These are phyloP conservation scores for Grosmannia clavigera DNA, from an alignment of 2,329 filamentous ascomycete species.

Conservation along the genomic window DNA sequence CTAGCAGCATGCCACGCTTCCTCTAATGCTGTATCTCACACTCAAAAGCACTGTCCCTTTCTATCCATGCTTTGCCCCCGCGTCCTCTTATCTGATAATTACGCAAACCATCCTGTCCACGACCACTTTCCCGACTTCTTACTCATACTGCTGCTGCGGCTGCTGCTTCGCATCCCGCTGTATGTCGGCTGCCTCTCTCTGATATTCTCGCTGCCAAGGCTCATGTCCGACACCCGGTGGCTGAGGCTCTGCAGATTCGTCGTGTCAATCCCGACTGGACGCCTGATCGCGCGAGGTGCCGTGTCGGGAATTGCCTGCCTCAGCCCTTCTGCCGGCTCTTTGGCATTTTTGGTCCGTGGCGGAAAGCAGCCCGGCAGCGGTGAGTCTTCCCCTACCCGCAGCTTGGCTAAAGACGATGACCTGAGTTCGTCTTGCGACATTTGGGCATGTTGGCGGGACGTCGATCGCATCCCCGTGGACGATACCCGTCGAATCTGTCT, in stretches of 20 bases:
- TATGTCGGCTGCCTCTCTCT: neutral
- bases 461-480: neutral
- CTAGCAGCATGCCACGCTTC: neutral
- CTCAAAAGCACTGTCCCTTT: neutral
- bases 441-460: neutral
- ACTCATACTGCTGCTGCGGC: slow-evolving; percentile 9
- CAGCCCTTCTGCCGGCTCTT: neutral
- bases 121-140: slow-evolving; percentile 14
- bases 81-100: neutral
- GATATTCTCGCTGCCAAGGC: slow-evolving; percentile 3
- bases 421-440: neutral
- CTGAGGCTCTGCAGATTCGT: slow-evolving; percentile 10
- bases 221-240: slow-evolving; percentile 1
- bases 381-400: neutral
- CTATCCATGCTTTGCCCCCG: neutral
- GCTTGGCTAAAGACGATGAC: neutral
- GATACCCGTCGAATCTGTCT: slow-evolving; percentile 11
- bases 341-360: slow-evolving; percentile 2
- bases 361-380: slow-evolving; percentile 7
- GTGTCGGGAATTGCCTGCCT: slow-evolving; percentile 4
- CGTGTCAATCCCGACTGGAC: slow-evolving; percentile 8
- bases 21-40: neutral
- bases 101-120: slow-evolving; percentile 14
- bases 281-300: slow-evolving; percentile 5
- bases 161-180: slow-evolving; percentile 4